Conservation (phyloP, 345 rosid genomes). For the Arabidopsis thaliana region TAIR10.1 NC_003074.8:4558001-4558500, state of each 20-base stretch:
- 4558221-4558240: background rate
- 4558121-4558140: background rate
- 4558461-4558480: background rate
- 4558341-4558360: constrained; percentile 15
- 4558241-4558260: background rate
- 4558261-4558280: background rate
- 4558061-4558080: background rate
- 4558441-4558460: background rate
- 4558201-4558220: background rate
- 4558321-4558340: background rate
- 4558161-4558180: too few relatives aligned
- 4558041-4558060: constrained; percentile 11
- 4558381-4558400: background rate
- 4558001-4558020: background rate
- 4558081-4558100: background rate
- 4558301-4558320: constrained; percentile 16
- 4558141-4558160: too few relatives aligned
- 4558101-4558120: too few relatives aligned
- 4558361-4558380: background rate
- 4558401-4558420: background rate
- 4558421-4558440: background rate
- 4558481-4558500: constrained; percentile 31
- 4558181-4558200: background rate
- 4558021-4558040: constrained; percentile 4
- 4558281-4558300: constrained; percentile 21